Evolutionary conservation across 2,329 filamentous ascomycete genomes (phyloP).

Genomic region (Fusarium illudens): DNA sequence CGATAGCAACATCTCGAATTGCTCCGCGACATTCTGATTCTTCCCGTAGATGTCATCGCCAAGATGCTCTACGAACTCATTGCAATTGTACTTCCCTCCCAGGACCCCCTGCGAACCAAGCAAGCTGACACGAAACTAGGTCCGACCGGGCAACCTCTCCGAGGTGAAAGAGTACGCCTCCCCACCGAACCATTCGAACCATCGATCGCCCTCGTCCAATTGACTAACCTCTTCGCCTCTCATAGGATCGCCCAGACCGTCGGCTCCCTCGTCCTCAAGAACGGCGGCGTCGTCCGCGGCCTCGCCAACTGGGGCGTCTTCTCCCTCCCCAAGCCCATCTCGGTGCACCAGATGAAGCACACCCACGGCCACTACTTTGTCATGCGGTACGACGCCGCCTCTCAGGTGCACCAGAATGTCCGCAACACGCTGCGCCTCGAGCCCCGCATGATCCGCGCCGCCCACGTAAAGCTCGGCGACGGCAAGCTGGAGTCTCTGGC

Average conservation of each 20-base stretch:
- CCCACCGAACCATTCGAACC: slow-evolving; percentile 1
- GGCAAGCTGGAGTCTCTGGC: slow-evolving; percentile 62
- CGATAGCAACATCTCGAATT: slow-evolving; percentile 16
- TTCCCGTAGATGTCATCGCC: slow-evolving; percentile 45
- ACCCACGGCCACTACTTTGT: slow-evolving; percentile 94
- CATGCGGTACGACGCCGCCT: slow-evolving; percentile 90
- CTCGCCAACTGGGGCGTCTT: slow-evolving; percentile 96
- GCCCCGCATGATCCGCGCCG: slow-evolving; percentile 87
- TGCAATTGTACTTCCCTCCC: slow-evolving; percentile 79
- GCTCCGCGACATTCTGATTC: slow-evolving; percentile 26
- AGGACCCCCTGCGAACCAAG: slow-evolving; percentile 22
- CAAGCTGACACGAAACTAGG: slow-evolving; percentile 61
- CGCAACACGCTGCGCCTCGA: slow-evolving; percentile 81
- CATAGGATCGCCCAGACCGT: slow-evolving; percentile 85
- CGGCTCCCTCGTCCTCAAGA: slow-evolving; percentile 81
- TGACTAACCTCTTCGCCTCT: slow-evolving; percentile 14
- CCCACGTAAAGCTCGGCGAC: slow-evolving; percentile 84
- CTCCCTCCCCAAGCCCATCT: slow-evolving; percentile 80
- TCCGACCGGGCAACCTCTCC: slow-evolving; percentile 86
- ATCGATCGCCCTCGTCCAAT: not conserved
- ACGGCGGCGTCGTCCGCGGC: slow-evolving; percentile 89
- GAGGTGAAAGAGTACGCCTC: slow-evolving; percentile 91
- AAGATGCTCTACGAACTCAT: slow-evolving; percentile 98
- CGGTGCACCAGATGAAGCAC: slow-evolving; percentile 84
- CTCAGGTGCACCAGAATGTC: slow-evolving; percentile 77